These are phyloP conservation scores for Deinandra increscens DNA, from an alignment of 129 eudicot genomes.

Conservation along the genomic window DNA sequence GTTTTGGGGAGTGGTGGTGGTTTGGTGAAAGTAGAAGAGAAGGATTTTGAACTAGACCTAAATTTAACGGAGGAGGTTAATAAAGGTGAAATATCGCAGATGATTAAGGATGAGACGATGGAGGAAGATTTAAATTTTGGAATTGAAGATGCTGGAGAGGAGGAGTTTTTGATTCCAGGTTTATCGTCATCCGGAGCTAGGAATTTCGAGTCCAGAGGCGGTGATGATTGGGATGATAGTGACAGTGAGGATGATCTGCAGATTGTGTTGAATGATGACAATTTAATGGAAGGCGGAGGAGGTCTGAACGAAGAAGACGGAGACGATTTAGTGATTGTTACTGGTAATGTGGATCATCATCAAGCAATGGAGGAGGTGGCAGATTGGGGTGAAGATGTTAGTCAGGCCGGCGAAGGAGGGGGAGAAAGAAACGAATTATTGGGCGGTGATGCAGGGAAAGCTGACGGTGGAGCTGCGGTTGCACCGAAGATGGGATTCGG, in stretches of 20 bases:
- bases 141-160: slow-evolving; percentile 32
- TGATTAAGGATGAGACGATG: slow-evolving; percentile 5
- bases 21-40: slow-evolving; percentile 21
- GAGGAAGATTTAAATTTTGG: slow-evolving; percentile 30
- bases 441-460: slow-evolving; percentile 54
- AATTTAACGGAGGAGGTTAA: slow-evolving; percentile 40
- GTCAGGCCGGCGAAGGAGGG: slow-evolving; percentile 41
- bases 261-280: slow-evolving; percentile 77
- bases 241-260: slow-evolving; percentile 97
- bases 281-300: slow-evolving; percentile 49
- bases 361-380: slow-evolving; percentile 53
- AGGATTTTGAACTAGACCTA: neutral
- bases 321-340: slow-evolving; percentile 62
- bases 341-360: slow-evolving; percentile 47
- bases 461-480: slow-evolving; percentile 27
- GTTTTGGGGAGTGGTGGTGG: slow-evolving; percentile 3
- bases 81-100: slow-evolving; percentile 36
- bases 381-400: slow-evolving; percentile 81
- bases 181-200: slow-evolving; percentile 45
- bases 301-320: slow-evolving; percentile 52
- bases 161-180: slow-evolving; percentile 63
- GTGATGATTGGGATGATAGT: slow-evolving; percentile 78
- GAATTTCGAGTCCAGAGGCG: slow-evolving; percentile 41
- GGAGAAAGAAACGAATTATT: slow-evolving; percentile 47
- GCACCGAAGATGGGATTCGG: slow-evolving; percentile 59